Base-by-base conservation (phyloP, 2,329 filamentous ascomycete genomes). In the Mycosphaerella sp. region DNA sequence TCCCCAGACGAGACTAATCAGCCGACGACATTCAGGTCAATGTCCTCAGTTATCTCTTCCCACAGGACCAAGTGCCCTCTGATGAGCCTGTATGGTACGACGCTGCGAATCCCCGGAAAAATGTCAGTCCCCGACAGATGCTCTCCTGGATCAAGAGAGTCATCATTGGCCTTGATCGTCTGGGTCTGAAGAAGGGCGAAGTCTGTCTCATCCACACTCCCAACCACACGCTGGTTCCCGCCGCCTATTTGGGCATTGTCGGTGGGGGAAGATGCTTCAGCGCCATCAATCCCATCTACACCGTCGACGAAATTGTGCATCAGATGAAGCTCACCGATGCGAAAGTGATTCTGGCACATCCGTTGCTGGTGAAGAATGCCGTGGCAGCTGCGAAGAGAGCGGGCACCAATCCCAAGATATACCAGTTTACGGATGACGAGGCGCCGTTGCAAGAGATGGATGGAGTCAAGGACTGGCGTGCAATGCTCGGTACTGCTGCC, bases 161-260 rank as follows among this genome's bases (percentile, higher is more conserved):
- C n/a, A 76, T 73, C 0, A 66, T 70, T 38, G 78, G 79, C 3
- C 69, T 82, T 11, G 69, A 77, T 46, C 68, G 63, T 2, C 61
- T 78, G 6, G 77, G 75, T 0, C 54, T 81, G 6, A 62, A 72
- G 52, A 69, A 66, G 47, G 76, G 76, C 10, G 78, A 81, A 48
- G 76, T 79, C 2, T 76, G 80, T 32, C 73, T 81, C 72, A 72
- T 80, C 42, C 78, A 76, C 60, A 76, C 76, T 0, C 73, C 76
- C 2, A 82, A 81, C 61, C 76, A 80, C 57, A 75, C 82, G 39
- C 79, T 78, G 58, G 73, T 81, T 1, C 79, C 79, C 0, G 75
- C 76, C 3, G 75, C 76, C 11, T 81, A 80, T 60, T 68, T 81
- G 4, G 79, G 77, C 2, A 74, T 79, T 39, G 74, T 79, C 1